These are phyloP conservation scores for Vaccinium corymbosum DNA, from an alignment of 148 eudicot genomes.

Conservation along the genomic window DNA sequence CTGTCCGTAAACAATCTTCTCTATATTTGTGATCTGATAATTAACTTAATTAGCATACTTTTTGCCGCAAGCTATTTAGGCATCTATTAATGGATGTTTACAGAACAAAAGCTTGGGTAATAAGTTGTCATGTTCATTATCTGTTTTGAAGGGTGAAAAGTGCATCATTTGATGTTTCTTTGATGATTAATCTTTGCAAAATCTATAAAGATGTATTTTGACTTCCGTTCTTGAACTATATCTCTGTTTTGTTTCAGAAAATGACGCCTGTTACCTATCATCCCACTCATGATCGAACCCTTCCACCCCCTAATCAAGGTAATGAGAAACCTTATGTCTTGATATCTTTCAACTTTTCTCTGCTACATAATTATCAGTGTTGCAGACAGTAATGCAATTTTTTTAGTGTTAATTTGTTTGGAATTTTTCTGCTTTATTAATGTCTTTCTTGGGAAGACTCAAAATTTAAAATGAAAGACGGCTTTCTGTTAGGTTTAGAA, in stretches of 20 bases:
- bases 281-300: constrained; percentile 77
- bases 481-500: neutral
- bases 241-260: constrained; percentile 34
- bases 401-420: neutral
- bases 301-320: constrained; percentile 90
- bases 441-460: neutral
- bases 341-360: neutral
- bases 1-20: neutral
- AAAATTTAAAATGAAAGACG: neutral
- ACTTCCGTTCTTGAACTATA: constrained; percentile 15
- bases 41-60: neutral
- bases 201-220: neutral
- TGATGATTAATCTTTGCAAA: neutral
- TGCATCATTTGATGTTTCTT: constrained; percentile 14
- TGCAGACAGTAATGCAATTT: neutral
- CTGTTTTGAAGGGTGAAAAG: constrained; percentile 2
- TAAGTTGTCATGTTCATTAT: neutral
- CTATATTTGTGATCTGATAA: neutral
- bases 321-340: constrained; percentile 5
- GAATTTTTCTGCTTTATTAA: neutral
- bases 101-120: neutral
- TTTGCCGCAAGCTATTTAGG: neutral
- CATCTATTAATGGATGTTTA: neutral
- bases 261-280: constrained; percentile 62
- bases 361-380: neutral